Base-by-base conservation (phyloP, 2,329 filamentous ascomycete species). In the Paraphaeosphaeria minitans region DNA sequence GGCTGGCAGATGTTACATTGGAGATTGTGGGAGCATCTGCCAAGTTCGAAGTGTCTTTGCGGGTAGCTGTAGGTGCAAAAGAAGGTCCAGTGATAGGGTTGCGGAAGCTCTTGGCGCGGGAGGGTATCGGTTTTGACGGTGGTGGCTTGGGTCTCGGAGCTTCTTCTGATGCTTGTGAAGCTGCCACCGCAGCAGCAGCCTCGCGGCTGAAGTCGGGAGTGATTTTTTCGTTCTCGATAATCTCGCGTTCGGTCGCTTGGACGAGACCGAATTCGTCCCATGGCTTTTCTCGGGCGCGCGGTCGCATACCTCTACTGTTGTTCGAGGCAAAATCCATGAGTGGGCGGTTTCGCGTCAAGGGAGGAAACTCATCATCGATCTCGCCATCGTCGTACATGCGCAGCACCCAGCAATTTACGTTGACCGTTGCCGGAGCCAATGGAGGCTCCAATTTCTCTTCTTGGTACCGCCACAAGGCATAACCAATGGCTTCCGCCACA, bases 321-420 rank as follows among this genome's bases (percentile, higher is more conserved):
- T 89, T 90, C 7, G 85, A 87, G 0, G 91, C 92, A 67, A 94
- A 95, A 21, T 91, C 87, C 6, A 85, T 86, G n/a, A 95, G 82
- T 2, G 88, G 84, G 67, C 89, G 90, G 22, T 86, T 91, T 37
- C 91, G 84, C 58, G 90, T 89, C 42, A 95, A 81, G 0, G 91
- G 88, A 33, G 91, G 90, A 64, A 95, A 95, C 70, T 95, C 92
- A 64, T 92, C 90, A 66, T 96, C 91, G 1, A 94, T 88, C 70
- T 95, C 91, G 50, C 90, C 92, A 56, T 91, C 90, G 71, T 95
- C 87, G 9, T 93, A 90, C 87, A 96, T 93, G 42, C 91, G 85
- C 56, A 96, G 78, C 24, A 88, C 91, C 89, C 90, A 95, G 80
- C 87, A 87, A 70, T 94, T 94, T 66, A 93, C 88, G 66, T 91